phyloP scores from a whole-genome alignment of 2,329 filamentous ascomycete species.

The Tricladium varicosporioides region DNA sequence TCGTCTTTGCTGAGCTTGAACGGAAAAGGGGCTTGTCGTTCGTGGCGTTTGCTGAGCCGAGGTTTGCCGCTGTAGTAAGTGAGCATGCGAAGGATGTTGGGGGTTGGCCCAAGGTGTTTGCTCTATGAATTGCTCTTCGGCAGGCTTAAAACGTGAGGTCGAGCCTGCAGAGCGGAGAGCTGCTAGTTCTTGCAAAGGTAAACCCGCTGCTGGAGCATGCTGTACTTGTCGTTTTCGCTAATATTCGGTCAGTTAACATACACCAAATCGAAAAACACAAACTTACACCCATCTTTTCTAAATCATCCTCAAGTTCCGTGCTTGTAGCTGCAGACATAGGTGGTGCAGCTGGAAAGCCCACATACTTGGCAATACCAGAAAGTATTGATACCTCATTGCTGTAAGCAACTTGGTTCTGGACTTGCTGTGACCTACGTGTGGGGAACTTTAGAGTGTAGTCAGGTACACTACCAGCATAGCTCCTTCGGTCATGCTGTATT shows the following conservation, averaged over 20 bases:
- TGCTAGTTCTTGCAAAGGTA: slow-evolving; percentile 34
- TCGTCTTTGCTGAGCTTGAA: slow-evolving; percentile 34
- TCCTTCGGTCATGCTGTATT: slow-evolving; percentile 84
- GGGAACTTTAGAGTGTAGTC: slow-evolving; percentile 83
- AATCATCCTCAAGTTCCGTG: slow-evolving; percentile 78
- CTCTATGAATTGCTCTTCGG: slow-evolving; percentile 83
- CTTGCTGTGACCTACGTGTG: slow-evolving; percentile 70
- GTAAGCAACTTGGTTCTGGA: slow-evolving; percentile 84
- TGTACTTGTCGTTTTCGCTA: slow-evolving; percentile 29
- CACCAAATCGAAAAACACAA: slow-evolving; percentile 5
- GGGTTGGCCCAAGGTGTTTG: slow-evolving; percentile 92
- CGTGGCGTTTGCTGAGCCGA: slow-evolving; percentile 38
- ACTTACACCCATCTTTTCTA: slow-evolving; percentile 85
- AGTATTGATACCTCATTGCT: slow-evolving; percentile 93
- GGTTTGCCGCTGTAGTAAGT: slow-evolving; percentile 40
- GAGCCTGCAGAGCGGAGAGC: slow-evolving; percentile 32
- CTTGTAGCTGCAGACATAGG: slow-evolving; percentile 70
- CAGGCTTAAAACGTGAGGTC: slow-evolving; percentile 48
- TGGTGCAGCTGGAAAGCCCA: slow-evolving; percentile 95
- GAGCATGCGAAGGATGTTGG: slow-evolving; percentile 67
- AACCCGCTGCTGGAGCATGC: slow-evolving; percentile 20
- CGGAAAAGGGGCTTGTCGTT: slow-evolving; percentile 35
- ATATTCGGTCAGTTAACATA: slow-evolving; percentile 15
- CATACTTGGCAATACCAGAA: slow-evolving; percentile 87
- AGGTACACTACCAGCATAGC: slow-evolving; percentile 72